Conservation (phyloP, 2,329 filamentous ascomycete genomes). For the Juglanconis oblonga region DNA sequence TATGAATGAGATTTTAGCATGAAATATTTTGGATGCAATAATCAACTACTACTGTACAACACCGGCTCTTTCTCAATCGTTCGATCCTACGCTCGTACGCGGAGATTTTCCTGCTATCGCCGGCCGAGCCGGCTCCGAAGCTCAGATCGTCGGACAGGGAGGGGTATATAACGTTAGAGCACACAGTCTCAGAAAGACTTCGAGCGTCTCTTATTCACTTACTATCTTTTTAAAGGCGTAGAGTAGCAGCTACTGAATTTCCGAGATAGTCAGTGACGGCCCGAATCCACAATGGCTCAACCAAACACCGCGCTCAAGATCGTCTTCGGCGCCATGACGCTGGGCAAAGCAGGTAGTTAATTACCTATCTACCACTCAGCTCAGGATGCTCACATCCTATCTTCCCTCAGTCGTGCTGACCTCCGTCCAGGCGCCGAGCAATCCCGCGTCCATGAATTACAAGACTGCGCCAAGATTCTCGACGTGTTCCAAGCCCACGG, state of each 20-base stretch:
- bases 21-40: no score
- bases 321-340: slow-evolving; percentile 30
- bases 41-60: no score
- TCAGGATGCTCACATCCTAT: background rate
- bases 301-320: slow-evolving; percentile 18
- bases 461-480: slow-evolving; percentile 58
- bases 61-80: no score
- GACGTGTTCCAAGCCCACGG: slow-evolving; percentile 64
- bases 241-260: background rate
- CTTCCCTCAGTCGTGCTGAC: background rate
- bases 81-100: no score
- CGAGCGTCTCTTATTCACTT: background rate
- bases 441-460: slow-evolving; percentile 26
- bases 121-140: background rate
- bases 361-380: background rate
- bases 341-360: slow-evolving; percentile 21
- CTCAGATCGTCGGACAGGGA: background rate
- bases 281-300: background rate
- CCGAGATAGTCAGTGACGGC: no score
- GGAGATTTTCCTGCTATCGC: background rate
- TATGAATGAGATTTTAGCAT: no score
- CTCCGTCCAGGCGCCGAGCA: slow-evolving; percentile 22
- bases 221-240: no score
- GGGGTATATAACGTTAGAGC: background rate
- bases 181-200: background rate